Evolutionary conservation across 371 early-diverging fungal genomes (phyloP).

Genomic region (Mucor lusitanicus): DNA sequence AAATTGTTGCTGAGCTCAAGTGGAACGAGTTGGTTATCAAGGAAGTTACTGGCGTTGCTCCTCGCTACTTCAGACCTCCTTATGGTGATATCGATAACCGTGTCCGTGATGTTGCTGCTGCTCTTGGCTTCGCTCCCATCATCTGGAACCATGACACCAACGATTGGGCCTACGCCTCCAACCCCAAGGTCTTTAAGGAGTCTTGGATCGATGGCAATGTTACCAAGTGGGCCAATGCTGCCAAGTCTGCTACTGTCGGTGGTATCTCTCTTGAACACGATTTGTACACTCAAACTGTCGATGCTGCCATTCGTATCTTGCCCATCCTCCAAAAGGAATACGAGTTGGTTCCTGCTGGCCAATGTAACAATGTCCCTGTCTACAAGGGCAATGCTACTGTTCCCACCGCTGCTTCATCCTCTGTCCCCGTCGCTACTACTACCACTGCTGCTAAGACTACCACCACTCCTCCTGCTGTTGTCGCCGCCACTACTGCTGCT

Average conservation of each 20-base stretch:
- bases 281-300: slow-evolving; percentile 40
- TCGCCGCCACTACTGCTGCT: neutral
- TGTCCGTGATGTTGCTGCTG: slow-evolving; percentile 49
- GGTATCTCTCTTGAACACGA: slow-evolving; percentile 51
- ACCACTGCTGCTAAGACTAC: neutral
- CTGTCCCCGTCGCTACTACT: neutral
- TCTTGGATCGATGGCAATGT: slow-evolving; percentile 41
- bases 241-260: slow-evolving; percentile 29
- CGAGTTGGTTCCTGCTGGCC: slow-evolving; percentile 27
- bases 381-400: slow-evolving; percentile 28
- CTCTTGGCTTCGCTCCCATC: slow-evolving; percentile 48
- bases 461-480: slow-evolving; percentile 2
- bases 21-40: slow-evolving; percentile 63
- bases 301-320: slow-evolving; percentile 38
- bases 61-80: slow-evolving; percentile 64
- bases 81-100: slow-evolving; percentile 59
- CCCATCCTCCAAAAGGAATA: slow-evolving; percentile 35
- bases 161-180: slow-evolving; percentile 38
- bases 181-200: slow-evolving; percentile 10
- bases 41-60: slow-evolving; percentile 62
- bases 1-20: slow-evolving; percentile 66
- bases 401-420: neutral
- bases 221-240: slow-evolving; percentile 40
- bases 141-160: slow-evolving; percentile 53
- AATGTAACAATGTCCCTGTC: slow-evolving; percentile 25